These are phyloP conservation scores for Telopea speciosissima DNA, from an alignment of 177 flowering plant species.

Conservation along the genomic window DNA sequence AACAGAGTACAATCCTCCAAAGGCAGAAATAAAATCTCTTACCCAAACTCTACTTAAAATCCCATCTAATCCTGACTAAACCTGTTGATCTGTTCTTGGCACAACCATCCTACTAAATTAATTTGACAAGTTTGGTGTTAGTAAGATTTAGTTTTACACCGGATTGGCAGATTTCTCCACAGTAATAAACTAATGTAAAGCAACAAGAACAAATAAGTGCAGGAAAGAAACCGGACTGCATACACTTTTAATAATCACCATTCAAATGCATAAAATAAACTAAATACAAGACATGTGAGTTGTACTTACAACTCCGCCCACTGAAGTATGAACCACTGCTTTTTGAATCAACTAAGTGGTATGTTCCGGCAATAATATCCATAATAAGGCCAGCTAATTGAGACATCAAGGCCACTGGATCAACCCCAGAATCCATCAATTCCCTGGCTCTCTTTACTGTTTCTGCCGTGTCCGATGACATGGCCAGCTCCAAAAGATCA, in stretches of 20 bases:
- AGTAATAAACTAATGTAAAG: neutral
- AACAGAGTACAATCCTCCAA: too few species aligned
- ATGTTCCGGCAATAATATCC: conserved; percentile 94
- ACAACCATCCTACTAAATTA: too few species aligned
- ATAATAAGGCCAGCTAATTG: conserved; percentile 93
- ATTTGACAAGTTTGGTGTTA: too few species aligned
- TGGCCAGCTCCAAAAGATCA: conserved; percentile 85
- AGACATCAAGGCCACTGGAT: conserved; percentile 91
- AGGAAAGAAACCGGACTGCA: neutral
- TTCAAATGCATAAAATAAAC: neutral
- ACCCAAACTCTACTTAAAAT: too few species aligned
- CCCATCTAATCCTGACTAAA: too few species aligned
- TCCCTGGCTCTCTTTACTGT: conserved; percentile 91
- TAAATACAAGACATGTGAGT: neutral
- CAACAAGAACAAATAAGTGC: neutral
- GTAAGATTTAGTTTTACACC: too few species aligned
- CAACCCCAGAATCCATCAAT: conserved; percentile 85
- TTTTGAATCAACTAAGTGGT: conserved; percentile 43
- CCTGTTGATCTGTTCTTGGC: too few species aligned
- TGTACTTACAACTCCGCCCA: conserved; percentile 22
- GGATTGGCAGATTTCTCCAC: too few species aligned
- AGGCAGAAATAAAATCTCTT: too few species aligned
- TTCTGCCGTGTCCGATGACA: conserved; percentile 94
- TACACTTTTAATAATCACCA: neutral
- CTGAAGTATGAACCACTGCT: conserved; percentile 35